phyloP scores from a whole-genome alignment of 2,329 filamentous ascomycete genomes.

The Curvularia sp. region DNA sequence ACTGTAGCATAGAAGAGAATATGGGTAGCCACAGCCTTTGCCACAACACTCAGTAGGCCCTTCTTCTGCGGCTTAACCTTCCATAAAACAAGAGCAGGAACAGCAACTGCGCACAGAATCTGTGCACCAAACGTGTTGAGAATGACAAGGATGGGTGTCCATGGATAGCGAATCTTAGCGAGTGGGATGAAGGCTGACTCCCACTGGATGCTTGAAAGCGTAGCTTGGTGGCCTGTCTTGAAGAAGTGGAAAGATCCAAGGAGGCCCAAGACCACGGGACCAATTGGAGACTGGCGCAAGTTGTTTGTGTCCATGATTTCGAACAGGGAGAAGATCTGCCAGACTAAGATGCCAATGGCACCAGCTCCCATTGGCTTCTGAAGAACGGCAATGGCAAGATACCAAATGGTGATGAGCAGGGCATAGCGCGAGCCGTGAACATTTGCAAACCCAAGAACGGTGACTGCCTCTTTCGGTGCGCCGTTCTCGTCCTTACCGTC shows the following conservation, averaged over 20 bases:
- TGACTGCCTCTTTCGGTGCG: constrained; percentile 61
- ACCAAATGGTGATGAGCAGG: constrained; percentile 79
- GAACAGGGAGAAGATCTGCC: constrained; percentile 83
- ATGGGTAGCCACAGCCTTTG: constrained; percentile 75
- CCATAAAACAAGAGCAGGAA: constrained; percentile 87
- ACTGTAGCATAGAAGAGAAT: constrained; percentile 83
- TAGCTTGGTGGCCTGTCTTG: constrained; percentile 96
- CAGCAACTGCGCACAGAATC: constrained; percentile 78
- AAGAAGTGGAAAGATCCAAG: constrained; percentile 95
- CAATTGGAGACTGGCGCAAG: constrained; percentile 73
- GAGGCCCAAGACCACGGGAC: constrained; percentile 83
- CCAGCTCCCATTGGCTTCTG: constrained; percentile 95
- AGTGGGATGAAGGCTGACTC: constrained; percentile 92
- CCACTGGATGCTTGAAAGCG: constrained; percentile 89
- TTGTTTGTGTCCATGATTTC: constrained; percentile 69
- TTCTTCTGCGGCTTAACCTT: constrained; percentile 79
- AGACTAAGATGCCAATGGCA: constrained; percentile 79
- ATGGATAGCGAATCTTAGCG: constrained; percentile 83
- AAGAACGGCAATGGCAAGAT: constrained; percentile 77
- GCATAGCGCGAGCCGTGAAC: constrained; percentile 91
- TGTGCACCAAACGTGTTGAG: constrained; percentile 91
- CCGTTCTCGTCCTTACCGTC: constrained; percentile 26
- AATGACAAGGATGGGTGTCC: constrained; percentile 79
- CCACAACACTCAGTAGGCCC: constrained; percentile 70
- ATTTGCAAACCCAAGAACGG: constrained; percentile 90